These are phyloP conservation scores for Lichina pygmaea DNA, from an alignment of 495 filamentous ascomycete species.

Conservation along the genomic window DNA sequence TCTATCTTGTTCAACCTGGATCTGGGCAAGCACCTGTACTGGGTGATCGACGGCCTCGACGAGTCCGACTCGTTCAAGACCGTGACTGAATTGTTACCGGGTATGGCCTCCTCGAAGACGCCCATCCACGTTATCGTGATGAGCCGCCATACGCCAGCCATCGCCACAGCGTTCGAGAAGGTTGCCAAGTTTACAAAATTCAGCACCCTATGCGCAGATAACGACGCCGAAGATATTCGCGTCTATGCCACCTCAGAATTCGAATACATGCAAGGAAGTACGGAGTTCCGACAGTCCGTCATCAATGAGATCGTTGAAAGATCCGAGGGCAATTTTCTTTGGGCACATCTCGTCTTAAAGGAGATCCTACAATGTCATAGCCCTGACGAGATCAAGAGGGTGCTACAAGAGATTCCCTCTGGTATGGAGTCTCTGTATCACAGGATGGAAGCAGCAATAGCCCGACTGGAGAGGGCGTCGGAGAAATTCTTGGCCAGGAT, in stretches of 20 bases:
- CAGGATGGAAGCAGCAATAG: constrained; percentile 12
- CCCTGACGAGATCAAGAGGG: constrained; percentile 8
- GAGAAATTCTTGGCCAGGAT: constrained; percentile 8
- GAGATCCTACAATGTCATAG: constrained; percentile 11
- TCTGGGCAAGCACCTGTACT: constrained; percentile 4
- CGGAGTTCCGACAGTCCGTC: constrained; percentile 3
- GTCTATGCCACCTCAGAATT: constrained; percentile 6
- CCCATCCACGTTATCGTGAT: constrained; percentile 7
- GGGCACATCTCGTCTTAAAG: constrained; percentile 13
- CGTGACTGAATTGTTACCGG: constrained; percentile 4
- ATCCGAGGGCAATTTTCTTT: constrained; percentile 7
- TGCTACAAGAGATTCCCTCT: constrained; percentile 13
- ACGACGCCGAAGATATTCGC: constrained; percentile 3
- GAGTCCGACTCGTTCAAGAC: constrained; percentile 6
- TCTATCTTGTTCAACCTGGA: constrained; percentile 5
- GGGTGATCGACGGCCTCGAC: constrained; percentile 10
- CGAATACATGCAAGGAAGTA: constrained; percentile 2
- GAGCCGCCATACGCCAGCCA: constrained; percentile 5
- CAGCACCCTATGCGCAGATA: constrained; percentile 2
- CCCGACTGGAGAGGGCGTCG: background rate
- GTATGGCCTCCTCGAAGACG: constrained; percentile 1
- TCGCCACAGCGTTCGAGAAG: constrained; percentile 4
- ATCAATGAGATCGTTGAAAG: constrained; percentile 3
- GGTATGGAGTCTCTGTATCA: constrained; percentile 17
- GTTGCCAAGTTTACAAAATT: background rate